Conservation (phyloP, 2,329 filamentous ascomycete genomes). For the Berkeleyomyces rouxiae region DNA sequence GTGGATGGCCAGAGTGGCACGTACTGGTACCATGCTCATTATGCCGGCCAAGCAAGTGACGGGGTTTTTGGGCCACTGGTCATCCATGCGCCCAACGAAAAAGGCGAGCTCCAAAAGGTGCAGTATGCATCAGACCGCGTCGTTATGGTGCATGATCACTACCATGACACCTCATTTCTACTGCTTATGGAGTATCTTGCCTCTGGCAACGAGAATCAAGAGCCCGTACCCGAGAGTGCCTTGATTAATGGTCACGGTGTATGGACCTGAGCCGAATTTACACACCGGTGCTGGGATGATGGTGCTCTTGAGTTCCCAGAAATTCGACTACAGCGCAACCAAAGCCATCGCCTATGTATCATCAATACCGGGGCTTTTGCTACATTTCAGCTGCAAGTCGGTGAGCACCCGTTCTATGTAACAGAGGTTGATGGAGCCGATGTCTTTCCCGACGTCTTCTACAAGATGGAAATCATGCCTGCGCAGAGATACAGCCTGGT, state of each 20-base stretch:
- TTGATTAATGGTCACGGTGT: conserved; percentile 40
- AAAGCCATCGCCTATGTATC: conserved; percentile 48
- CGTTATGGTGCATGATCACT: conserved; percentile 57
- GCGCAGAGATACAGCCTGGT: conserved; percentile 57
- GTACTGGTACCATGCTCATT: conserved; percentile 50
- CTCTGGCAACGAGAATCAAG: conserved; percentile 37
- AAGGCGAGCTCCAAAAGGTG: conserved; percentile 17
- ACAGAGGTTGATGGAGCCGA: conserved; percentile 57
- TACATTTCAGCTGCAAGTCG: conserved; percentile 54
- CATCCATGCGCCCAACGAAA: conserved; percentile 37
- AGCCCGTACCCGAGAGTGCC: conserved; percentile 48
- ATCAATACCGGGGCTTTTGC: conserved; percentile 57
- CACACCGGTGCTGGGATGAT: conserved; percentile 29
- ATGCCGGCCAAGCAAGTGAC: conserved; percentile 47
- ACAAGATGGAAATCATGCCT: conserved; percentile 48
- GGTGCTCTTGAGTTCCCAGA: conserved; percentile 23
- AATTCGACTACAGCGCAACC: conserved; percentile 33
- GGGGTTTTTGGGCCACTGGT: conserved; percentile 51
- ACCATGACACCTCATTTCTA: conserved; percentile 39
- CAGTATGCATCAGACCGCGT: conserved; percentile 33
- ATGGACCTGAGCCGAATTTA: conserved; percentile 22
- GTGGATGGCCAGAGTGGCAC: conserved; percentile 34
- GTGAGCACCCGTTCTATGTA: conserved; percentile 46
- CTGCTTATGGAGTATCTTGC: conserved; percentile 39
- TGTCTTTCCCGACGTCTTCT: conserved; percentile 40